Base-by-base conservation (phyloP, 192 early-diverging fungal species). In the Haplosporangium gracile region DNA sequence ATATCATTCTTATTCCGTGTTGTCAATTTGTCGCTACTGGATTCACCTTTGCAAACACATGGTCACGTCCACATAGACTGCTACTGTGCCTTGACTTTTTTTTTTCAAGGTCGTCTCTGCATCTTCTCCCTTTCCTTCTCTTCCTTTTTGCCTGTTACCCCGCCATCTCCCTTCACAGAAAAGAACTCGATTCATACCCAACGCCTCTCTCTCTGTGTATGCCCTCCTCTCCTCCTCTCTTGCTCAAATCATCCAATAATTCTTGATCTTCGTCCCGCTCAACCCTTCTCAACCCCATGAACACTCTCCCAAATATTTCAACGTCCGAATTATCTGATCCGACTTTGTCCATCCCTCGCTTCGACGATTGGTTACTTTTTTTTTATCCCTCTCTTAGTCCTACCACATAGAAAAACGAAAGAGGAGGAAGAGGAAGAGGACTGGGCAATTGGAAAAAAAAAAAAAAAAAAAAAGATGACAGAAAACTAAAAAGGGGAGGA, bases 291-390 rank as follows among this genome's bases (percentile, higher is more conserved):
- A 57, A 4, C 13, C 11, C 60, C 60, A 65, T 65, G 60, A 9
- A 65, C 26, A 65, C 15, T 11, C 49, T 49, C 26, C 24, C 2
- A 29, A 22, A 34, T 32, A 32, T 65, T 65, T 57, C 60, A 65
- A 32, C 15, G 1, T 10, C 60, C 60, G 60, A 65, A 80, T 70
- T 80, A 80, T 80, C 79, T 38, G 79, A 80, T 80, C 79, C 79
- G 72, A 65, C 60, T 68, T 75, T 60, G 16, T 69, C 79, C 78
- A 73, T 73, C 38, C 34, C 16, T 55, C 49, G 4, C 63, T 34
- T 70, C 68, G 10, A n/a, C 60, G 8, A 63, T 63, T 63, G 57
- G 57, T 63, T 29, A 2, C 9, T 63, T 32, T 10, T 32, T 26
- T n/a, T 5, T 1, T n/a, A 7, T 4, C 5, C 7, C 9, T 7